Conservation (phyloP, 768 basidiomycete genomes). For the Trichaptum fuscoviolaceum region DNA sequence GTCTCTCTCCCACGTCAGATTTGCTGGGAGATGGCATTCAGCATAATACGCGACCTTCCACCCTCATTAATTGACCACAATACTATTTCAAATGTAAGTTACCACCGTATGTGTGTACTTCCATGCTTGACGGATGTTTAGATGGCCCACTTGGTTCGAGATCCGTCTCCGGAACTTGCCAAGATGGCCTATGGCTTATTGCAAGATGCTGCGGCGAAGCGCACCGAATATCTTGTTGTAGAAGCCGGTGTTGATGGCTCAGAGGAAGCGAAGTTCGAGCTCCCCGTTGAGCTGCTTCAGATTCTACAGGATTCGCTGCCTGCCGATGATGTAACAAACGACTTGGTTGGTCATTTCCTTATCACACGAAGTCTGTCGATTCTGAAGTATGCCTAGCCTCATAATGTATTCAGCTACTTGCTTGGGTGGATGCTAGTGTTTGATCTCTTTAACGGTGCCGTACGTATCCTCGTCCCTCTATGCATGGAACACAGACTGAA, state of each 20-base stretch:
- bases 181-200: slow-evolving; percentile 74
- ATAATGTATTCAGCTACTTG: slow-evolving; percentile 59
- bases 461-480: slow-evolving; percentile 33
- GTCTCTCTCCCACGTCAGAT: slow-evolving; percentile 55
- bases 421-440: slow-evolving; percentile 88
- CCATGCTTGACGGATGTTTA: slow-evolving; percentile 21
- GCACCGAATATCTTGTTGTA: slow-evolving; percentile 80
- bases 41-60: slow-evolving; percentile 64
- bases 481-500: not conserved
- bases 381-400: slow-evolving; percentile 12
- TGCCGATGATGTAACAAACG: slow-evolving; percentile 24
- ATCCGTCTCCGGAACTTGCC: slow-evolving; percentile 61
- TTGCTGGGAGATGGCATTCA: slow-evolving; percentile 64
- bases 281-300: slow-evolving; percentile 64
- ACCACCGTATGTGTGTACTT: not conserved
- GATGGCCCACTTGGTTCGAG: slow-evolving; percentile 78
- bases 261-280: slow-evolving; percentile 40
- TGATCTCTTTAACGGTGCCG: slow-evolving; percentile 79
- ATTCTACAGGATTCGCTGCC: slow-evolving; percentile 50
- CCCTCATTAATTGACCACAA: slow-evolving; percentile 54
- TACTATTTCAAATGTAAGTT: slow-evolving; percentile 56
- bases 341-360: not conserved
- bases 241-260: slow-evolving; percentile 81
- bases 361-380: slow-evolving; percentile 3
- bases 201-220: slow-evolving; percentile 59